A percentile compares a stretch with the other conserved stretches of the same genome.
phyloP scores from a whole-genome alignment of 2,329 filamentous ascomycete genomes.

The Teratosphaeria epicoccoides region DNA sequence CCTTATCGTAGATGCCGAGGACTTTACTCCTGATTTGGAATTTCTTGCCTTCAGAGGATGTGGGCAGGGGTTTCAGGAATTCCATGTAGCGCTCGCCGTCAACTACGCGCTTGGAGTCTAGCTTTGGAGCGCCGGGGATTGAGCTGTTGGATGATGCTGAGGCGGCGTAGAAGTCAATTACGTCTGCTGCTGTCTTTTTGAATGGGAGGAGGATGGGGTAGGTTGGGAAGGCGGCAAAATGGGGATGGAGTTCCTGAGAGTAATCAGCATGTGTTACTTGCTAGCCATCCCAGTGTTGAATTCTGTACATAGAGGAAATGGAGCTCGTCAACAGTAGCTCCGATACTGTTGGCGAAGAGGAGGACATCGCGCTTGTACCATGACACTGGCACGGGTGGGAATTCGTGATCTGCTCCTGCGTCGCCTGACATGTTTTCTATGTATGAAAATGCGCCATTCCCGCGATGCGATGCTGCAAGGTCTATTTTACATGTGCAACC shows the following conservation, averaged over 20 bases:
- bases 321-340: conserved; percentile 73
- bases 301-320: conserved; percentile 85
- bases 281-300: too few relatives aligned
- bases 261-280: conserved; percentile 3
- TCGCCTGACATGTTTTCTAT: conserved; percentile 4
- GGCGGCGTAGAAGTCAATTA: conserved; percentile 72
- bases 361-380: conserved; percentile 84
- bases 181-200: conserved; percentile 65
- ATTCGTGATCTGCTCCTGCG: conserved; percentile 45
- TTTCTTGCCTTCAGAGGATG: conserved; percentile 56
- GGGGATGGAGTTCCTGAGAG: conserved; percentile 70
- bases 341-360: conserved; percentile 84
- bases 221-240: conserved; percentile 80
- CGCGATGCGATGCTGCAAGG: too few relatives aligned
- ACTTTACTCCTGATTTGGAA: conserved; percentile 72
- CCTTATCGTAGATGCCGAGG: conserved; percentile 82
- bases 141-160: conserved; percentile 45
- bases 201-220: conserved; percentile 77
- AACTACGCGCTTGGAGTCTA: conserved; percentile 63
- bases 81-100: conserved; percentile 75
- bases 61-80: conserved; percentile 65
- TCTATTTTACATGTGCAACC: too few relatives aligned
- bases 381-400: conserved; percentile 61
- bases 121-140: conserved; percentile 66
- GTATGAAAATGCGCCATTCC: too few relatives aligned